Conservation (phyloP, 495 filamentous ascomycete species). For the Lineolata rhizophorae region DNA sequence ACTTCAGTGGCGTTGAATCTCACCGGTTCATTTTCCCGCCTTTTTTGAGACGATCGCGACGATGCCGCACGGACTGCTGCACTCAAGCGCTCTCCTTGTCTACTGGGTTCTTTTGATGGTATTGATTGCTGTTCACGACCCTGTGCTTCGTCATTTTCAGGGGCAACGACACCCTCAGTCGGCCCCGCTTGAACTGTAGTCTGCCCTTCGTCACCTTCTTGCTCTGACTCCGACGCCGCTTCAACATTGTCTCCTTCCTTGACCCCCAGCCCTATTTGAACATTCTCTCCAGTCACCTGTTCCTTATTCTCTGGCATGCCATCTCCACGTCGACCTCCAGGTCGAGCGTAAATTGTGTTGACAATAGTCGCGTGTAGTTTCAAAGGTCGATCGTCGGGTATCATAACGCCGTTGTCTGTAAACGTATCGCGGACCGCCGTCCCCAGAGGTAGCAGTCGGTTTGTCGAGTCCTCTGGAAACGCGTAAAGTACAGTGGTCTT, state of each 20-base stretch:
- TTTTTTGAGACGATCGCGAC: constrained; percentile 10
- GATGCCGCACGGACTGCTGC: no score
- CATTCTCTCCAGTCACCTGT: constrained; percentile 11
- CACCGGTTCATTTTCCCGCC: constrained; percentile 12
- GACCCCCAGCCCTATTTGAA: neutral
- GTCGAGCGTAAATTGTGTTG: constrained; percentile 82
- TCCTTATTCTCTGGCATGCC: no score
- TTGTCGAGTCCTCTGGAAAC: constrained; percentile 30
- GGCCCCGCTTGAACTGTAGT: no score
- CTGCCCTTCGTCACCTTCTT: neutral
- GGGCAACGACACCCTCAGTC: no score
- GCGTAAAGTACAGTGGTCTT: constrained; percentile 33
- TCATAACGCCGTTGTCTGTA: constrained; percentile 35
- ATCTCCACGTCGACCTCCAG: no score
- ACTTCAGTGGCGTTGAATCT: constrained; percentile 16
- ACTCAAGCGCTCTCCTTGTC: no score
- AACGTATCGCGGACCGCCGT: constrained; percentile 37
- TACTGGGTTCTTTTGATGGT: no score
- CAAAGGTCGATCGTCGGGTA: constrained; percentile 36
- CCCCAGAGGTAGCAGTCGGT: constrained; percentile 39
- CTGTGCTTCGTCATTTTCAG: no score
- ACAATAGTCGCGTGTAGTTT: constrained; percentile 68
- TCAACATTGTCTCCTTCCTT: neutral
- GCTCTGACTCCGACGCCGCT: neutral
- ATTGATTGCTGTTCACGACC: no score